phyloP scores from a whole-genome alignment of 768 basidiomycete species.

The Candolleomyces aberdarensis region DNA sequence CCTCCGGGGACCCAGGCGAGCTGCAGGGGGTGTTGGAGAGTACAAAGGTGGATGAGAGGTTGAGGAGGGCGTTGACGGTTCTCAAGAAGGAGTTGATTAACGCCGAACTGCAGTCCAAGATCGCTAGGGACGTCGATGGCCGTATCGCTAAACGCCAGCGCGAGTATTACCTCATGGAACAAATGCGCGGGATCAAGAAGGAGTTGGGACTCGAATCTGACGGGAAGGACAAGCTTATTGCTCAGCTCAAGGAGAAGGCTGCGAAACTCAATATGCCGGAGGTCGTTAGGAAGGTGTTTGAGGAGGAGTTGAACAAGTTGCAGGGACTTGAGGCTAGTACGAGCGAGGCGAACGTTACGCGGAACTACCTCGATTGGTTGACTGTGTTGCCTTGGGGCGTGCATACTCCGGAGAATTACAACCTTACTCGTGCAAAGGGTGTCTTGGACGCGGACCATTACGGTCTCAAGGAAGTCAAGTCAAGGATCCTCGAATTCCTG shows the following conservation, averaged over 20 bases:
- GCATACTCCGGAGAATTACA: conserved; percentile 91
- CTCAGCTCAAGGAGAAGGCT: conserved; percentile 88
- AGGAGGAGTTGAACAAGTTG: conserved; percentile 92
- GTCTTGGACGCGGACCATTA: conserved; percentile 97
- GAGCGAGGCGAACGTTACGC: conserved; percentile 89
- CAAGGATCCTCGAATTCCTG: conserved; percentile 92
- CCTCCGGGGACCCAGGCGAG: conserved; percentile 87
- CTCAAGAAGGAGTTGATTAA: conserved; percentile 99
- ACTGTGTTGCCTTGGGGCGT: conserved; percentile 97
- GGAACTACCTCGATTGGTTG: conserved; percentile 93
- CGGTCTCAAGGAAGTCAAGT: conserved; percentile 87
- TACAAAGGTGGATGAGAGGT: conserved; percentile 79
- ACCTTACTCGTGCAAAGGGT: conserved; percentile 72
- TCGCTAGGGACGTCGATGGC: conserved; percentile 87
- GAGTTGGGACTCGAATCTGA: conserved; percentile 94
- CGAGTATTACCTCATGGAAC: conserved; percentile 96
- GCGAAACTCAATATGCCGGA: conserved; percentile 85
- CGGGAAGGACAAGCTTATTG: conserved; percentile 91
- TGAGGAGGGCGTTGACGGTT: conserved; percentile 87
- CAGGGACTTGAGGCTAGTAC: conserved; percentile 87
- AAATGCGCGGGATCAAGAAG: conserved; percentile 94
- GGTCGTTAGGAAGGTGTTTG: conserved; percentile 87
- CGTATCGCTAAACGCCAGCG: conserved; percentile 94
- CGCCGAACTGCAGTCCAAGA: conserved; percentile 90
- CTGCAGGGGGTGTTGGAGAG: conserved; percentile 92